These are phyloP conservation scores for Lichtheimia ornata DNA, from an alignment of 371 early-diverging fungal genomes.

Conservation along the genomic window DNA sequence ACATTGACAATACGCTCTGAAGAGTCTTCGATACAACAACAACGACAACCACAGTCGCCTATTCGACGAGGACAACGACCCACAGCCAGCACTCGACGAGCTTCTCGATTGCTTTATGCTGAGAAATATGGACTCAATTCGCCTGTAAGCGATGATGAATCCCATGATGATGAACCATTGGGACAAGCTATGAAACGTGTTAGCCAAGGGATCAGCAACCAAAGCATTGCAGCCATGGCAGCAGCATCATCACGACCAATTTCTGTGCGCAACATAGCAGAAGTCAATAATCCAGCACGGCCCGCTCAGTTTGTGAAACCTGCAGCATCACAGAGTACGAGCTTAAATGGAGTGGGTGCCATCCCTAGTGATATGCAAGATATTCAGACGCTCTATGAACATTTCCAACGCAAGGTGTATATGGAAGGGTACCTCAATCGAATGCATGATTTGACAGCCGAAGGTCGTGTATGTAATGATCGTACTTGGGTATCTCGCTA, in stretches of 20 bases:
- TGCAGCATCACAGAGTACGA: conserved; percentile 9
- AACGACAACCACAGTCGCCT: conserved; percentile 2
- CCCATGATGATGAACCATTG: conserved; percentile 25
- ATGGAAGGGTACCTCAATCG: conserved; percentile 67
- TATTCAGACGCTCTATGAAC: conserved; percentile 44
- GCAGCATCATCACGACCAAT: conserved; percentile 11
- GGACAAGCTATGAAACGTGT: background rate
- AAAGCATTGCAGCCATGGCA: background rate
- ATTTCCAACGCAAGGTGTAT: conserved; percentile 67
- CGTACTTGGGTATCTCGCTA: conserved; percentile 67
- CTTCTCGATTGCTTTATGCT: conserved; percentile 14
- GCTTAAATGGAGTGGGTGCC: background rate
- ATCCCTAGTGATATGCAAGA: conserved; percentile 15
- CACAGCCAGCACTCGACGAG: conserved; percentile 14
- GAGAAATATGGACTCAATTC: conserved; percentile 26
- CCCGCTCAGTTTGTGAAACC: conserved; percentile 25
- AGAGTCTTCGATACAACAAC: conserved; percentile 8
- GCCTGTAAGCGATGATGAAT: conserved; percentile 12
- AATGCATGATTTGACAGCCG: conserved; percentile 56
- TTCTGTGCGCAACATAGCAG: conserved; percentile 21
- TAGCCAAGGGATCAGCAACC: conserved; percentile 6
- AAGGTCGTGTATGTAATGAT: conserved; percentile 47
- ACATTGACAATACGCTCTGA: conserved; percentile 10
- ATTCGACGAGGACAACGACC: conserved; percentile 4
- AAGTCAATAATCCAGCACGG: conserved; percentile 12